A percentile compares a stretch with the other conserved stretches of the same genome.
These are phyloP conservation scores for Hyphopichia burtonii DNA, from an alignment of 1,139 yeast species.

Conservation along the genomic window DNA sequence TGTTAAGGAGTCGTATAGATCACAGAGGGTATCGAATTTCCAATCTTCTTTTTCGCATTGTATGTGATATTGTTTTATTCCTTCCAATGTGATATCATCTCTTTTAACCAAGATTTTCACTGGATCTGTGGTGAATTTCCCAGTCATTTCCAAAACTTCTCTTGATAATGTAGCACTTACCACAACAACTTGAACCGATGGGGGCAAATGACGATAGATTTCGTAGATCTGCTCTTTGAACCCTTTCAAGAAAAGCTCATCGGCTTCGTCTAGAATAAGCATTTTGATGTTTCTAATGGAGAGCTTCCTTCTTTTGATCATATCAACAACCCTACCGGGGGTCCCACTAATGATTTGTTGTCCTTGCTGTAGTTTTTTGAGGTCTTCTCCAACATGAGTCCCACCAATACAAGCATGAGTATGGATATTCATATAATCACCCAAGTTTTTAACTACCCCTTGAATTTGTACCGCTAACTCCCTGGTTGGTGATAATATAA, in stretches of 20 bases:
- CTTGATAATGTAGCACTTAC: slow-evolving; percentile 90
- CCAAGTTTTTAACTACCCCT: slow-evolving; percentile 78
- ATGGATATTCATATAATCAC: slow-evolving; percentile 80
- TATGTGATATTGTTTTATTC: slow-evolving; percentile 83
- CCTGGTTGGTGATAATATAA: slow-evolving; percentile 92
- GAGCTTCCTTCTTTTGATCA: slow-evolving; percentile 74
- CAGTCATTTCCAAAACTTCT: slow-evolving; percentile 83
- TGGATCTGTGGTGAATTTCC: slow-evolving; percentile 87
- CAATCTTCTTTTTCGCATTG: slow-evolving; percentile 90
- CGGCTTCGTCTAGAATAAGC: slow-evolving; percentile 91
- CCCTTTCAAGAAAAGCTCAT: slow-evolving; percentile 85
- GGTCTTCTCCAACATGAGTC: slow-evolving; percentile 77
- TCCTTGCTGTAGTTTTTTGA: slow-evolving; percentile 68
- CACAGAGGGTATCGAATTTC: slow-evolving; percentile 94
- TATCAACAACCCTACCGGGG: slow-evolving; percentile 90
- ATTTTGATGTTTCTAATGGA: slow-evolving; percentile 72
- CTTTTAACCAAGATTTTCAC: slow-evolving; percentile 86
- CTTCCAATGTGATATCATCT: slow-evolving; percentile 86
- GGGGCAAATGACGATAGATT: slow-evolving; percentile 75
- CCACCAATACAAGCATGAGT: slow-evolving; percentile 96
- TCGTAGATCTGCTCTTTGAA: slow-evolving; percentile 92
- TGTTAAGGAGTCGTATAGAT: slow-evolving; percentile 88
- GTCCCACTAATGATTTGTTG: slow-evolving; percentile 96
- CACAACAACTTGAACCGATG: slow-evolving; percentile 85
- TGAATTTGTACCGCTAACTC: slow-evolving; percentile 91